A percentile compares a stretch with the other conserved stretches of the same genome.
Conservation (phyloP, 768 basidiomycete species). For the Naganishia antarctica region DNA sequence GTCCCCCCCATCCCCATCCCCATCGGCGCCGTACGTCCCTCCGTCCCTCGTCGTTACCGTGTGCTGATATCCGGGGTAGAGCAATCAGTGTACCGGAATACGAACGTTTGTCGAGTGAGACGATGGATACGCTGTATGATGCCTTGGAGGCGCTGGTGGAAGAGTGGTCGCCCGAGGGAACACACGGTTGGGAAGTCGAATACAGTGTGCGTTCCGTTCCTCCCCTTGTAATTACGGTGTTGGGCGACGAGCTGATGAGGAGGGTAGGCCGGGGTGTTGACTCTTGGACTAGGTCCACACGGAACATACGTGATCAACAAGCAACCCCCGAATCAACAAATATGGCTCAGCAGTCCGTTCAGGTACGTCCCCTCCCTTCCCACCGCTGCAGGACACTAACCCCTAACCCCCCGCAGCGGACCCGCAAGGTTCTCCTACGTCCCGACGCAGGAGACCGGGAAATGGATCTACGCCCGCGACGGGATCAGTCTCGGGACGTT, state of each 20-base stretch:
- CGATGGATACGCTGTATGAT: slow-evolving; percentile 46
- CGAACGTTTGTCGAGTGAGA: slow-evolving; percentile 37
- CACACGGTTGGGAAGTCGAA: slow-evolving; percentile 44
- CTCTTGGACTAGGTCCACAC: slow-evolving; percentile 41
- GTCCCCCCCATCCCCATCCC: too few species aligned
- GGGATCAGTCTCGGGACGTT: slow-evolving; percentile 35
- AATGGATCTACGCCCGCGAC: slow-evolving; percentile 41
- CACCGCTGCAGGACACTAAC: too few species aligned
- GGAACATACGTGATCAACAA: slow-evolving; percentile 50
- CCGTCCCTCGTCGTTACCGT: neutral
- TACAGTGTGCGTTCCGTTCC: slow-evolving; percentile 39
- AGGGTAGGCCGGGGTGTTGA: slow-evolving; percentile 46
- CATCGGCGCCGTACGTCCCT: neutral
- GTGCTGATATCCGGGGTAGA: slow-evolving; percentile 18
- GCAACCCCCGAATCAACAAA: slow-evolving; percentile 49
- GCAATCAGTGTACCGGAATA: slow-evolving; percentile 35
- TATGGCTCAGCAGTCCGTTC: slow-evolving; percentile 46
- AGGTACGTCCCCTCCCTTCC: too few species aligned
- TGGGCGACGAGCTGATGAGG: neutral
- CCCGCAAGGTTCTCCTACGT: slow-evolving; percentile 43
- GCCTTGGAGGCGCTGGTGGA: slow-evolving; percentile 42
- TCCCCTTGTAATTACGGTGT: neutral
- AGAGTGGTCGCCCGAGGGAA: slow-evolving; percentile 33
- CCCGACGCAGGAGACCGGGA: slow-evolving; percentile 14
- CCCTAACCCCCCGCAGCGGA: too few species aligned